Base-by-base conservation (phyloP, 306 rosid species). In the Quercus bicolor region DNA sequence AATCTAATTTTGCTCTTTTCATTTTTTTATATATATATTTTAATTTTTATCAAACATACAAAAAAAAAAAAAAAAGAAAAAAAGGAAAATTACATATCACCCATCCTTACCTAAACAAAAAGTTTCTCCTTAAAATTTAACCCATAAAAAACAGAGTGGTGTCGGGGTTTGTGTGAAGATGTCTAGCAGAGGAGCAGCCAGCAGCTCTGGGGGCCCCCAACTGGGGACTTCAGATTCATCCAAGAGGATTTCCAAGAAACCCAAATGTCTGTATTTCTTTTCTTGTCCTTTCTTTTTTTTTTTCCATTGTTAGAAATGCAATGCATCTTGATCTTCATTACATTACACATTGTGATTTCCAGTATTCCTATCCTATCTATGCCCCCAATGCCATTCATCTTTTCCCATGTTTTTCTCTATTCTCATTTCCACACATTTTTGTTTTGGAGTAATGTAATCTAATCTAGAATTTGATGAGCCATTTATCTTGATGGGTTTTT, bases 241-340 rank as follows among this genome's bases (percentile, higher is more conserved):
- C 45, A 70, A 61, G 69, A 76, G 13, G 76, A 73, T 71, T 51
- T 84, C 84, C 79, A 79, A 62, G 57, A 80, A 70, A 77, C 87
- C 87, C 70, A 73, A 73, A 80, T 84, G 87, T 84, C 10, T 23
- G 29, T 15, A 23, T 28, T n/a, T 45, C 24, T 11, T 24, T 29
- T 56, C 52, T 11, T 59, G 12, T 14, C 11, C 6, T 20, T 59
- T 16, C 3, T 18, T 24, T 29, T 1, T 54, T 23, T 31, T 62
- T 2, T 4, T 59, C 3, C 48, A 1, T 3, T 6, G 13, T 24
- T 23, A 9, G 6, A 1, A 60, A 60, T 60, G 66, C 66, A 60
- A 48, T 48, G 53, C 53, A 48, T 48, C 53, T 13, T 24, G 65
- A n/a, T 60, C 15, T 24, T 23, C 34, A 10, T 19, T 26, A 60